Evolutionary conservation across 129 eudicot species (phyloP).

Genomic region (Helianthus tuberosus): DNA sequence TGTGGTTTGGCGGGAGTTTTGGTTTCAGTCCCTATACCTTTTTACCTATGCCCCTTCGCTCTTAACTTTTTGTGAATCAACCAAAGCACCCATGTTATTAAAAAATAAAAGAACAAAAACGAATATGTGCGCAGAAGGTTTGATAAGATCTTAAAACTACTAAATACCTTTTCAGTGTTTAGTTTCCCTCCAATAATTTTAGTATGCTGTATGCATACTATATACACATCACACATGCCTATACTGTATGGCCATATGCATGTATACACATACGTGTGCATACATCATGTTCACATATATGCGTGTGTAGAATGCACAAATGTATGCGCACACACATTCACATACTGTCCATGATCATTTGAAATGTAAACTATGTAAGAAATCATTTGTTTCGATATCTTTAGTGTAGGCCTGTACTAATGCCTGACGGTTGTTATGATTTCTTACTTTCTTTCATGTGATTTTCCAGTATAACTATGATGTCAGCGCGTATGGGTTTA

Average conservation of each 20-base stretch:
- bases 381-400: background rate
- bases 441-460: background rate
- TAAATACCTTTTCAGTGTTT: no score
- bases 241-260: no score
- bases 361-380: background rate
- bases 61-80: no score
- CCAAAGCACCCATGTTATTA: no score
- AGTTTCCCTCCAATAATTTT: no score
- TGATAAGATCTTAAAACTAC: constrained; percentile 3
- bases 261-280: no score
- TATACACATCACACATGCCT: no score
- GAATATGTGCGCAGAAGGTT: background rate
- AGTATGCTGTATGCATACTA: no score
- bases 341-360: background rate
- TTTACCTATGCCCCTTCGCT: no score
- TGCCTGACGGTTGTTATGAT: background rate
- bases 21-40: no score
- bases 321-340: background rate
- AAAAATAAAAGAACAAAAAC: no score
- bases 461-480: constrained; percentile 78
- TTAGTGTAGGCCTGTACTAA: constrained; percentile 1
- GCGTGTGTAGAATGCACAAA: background rate
- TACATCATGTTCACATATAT: background rate
- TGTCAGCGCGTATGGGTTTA: constrained; percentile 76
- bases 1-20: no score